Evolutionary conservation across 2,329 filamentous ascomycete genomes (phyloP), one percentile per base, ranked within the genome.

Genomic region (Sclerotinia nivalis): DNA sequence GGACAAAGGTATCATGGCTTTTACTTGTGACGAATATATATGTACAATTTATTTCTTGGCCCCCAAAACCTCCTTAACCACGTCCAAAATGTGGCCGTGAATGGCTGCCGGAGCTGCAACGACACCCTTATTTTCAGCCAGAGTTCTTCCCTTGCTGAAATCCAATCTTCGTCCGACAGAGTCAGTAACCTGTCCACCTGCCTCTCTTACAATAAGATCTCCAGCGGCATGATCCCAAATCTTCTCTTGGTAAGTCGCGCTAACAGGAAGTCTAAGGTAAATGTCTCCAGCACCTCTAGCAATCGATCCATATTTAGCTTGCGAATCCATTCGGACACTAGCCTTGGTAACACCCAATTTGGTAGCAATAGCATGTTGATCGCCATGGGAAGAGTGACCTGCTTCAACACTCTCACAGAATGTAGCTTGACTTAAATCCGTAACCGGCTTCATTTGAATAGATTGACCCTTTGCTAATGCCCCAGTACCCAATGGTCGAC

Each of bases 151-250:
- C 69, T 89, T 87, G 76, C 89, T 88, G 80, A 99, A 99, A 80
- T 99, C 91, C 70, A 99, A 84, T 71, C 88, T 86, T 79, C 92
- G 92, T 76, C 96, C 96, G 72, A 91, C 86, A 54, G 93, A 91
- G 81, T 99, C 96, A 1, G 93, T 96, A 68, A 99, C 95, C 77
- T 91, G 85, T 62, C 96, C 96, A 66, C 96, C 96, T 3, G 96
- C 93, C 82, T 99, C 96, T 70, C 94, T 87, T 54, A 98, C 96
- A 74, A 99, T 94, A 71, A 99, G 83, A 77, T 97, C 94, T 54
- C 96, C 96, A 18, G 95, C 96, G 25, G 96, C 96, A 80, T 99
- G 96, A 79, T 99, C 96, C 96, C 96, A 99, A 75, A 99, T 99
- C 88, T 99, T 99, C 86, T 99, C 96, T 80, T 97, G 89, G 83